Evolutionary conservation across 163 green algal genomes (phyloP).

Genomic region (Scenedesmus sp.): DNA sequence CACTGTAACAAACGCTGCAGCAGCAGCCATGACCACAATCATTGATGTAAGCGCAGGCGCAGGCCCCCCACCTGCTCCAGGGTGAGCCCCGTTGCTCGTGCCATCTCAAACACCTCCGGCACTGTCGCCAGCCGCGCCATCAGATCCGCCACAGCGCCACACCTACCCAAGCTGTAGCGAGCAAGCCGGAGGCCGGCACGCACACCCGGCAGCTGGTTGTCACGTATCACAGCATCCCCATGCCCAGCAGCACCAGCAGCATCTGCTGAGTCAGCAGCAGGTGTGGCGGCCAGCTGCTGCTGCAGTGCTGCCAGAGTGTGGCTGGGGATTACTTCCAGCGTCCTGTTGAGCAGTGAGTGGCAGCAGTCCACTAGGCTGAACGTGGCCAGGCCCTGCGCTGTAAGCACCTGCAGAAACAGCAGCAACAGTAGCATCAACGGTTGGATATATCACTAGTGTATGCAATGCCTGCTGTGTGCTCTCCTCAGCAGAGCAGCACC

Average conservation of each 20-base stretch:
- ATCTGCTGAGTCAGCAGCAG: not conserved
- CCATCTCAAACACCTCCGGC: conserved; percentile 85
- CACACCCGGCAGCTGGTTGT: not conserved
- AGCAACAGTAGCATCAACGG: conserved; percentile 3
- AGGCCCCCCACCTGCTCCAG: conserved; percentile 66
- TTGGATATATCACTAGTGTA: not conserved
- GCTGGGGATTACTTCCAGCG: conserved; percentile 79
- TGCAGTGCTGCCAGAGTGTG: conserved; percentile 56
- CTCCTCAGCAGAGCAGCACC: too few relatives aligned
- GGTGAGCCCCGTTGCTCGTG: conserved; percentile 85
- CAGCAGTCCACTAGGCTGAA: conserved; percentile 87
- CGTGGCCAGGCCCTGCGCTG: conserved; percentile 74
- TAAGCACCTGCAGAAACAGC: conserved; percentile 66
- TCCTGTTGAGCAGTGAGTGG: conserved; percentile 74
- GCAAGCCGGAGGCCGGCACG: conserved; percentile 57
- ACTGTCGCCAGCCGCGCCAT: conserved; percentile 79
- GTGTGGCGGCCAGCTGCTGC: conserved; percentile 46
- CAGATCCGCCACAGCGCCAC: conserved; percentile 66
- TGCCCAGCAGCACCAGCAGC: not conserved
- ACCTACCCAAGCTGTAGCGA: conserved; percentile 61
- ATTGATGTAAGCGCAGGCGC: not conserved
- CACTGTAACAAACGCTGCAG: too few relatives aligned
- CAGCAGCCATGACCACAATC: not conserved
- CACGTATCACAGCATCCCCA: not conserved
- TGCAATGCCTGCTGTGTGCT: not conserved